A percentile compares a stretch with the other conserved stretches of the same genome.
Conservation (phyloP, 139 green algal species). For the Micractinium conductrix region DNA sequence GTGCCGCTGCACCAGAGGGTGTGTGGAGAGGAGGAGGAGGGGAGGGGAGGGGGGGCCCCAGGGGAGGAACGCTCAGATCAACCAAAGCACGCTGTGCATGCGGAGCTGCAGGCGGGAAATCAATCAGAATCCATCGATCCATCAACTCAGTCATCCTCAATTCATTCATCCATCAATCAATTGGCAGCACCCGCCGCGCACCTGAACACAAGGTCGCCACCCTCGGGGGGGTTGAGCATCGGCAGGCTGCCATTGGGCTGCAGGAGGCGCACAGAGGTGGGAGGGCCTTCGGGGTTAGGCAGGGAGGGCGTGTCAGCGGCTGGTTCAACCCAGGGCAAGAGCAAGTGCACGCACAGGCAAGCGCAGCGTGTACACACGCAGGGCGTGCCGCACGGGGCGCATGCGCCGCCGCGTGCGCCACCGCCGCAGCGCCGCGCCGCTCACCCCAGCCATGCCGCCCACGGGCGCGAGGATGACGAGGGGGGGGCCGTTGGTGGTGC, state of each 20-base stretch:
- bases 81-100: not conserved
- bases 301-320: not conserved
- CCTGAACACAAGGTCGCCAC: too few relatives aligned
- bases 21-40: too few relatives aligned
- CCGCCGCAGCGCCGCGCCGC: not conserved
- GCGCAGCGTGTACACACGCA: too few relatives aligned
- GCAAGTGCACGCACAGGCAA: too few relatives aligned
- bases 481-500: not conserved
- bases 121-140: not conserved
- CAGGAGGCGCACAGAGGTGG: not conserved
- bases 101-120: not conserved
- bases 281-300: not conserved
- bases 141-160: too few relatives aligned
- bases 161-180: too few relatives aligned
- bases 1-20: not conserved
- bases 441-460: not conserved
- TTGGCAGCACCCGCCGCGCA: too few relatives aligned
- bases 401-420: too few relatives aligned
- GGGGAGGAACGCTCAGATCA: not conserved
- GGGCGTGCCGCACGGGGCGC: too few relatives aligned
- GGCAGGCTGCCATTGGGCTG: not conserved
- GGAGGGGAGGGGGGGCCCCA: not conserved
- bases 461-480: conserved; percentile 4
- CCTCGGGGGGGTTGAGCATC: not conserved
- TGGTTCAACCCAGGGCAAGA: too few relatives aligned